Base-by-base conservation (phyloP, 257 asterid species). In the Nicotiana noctiflora region DNA sequence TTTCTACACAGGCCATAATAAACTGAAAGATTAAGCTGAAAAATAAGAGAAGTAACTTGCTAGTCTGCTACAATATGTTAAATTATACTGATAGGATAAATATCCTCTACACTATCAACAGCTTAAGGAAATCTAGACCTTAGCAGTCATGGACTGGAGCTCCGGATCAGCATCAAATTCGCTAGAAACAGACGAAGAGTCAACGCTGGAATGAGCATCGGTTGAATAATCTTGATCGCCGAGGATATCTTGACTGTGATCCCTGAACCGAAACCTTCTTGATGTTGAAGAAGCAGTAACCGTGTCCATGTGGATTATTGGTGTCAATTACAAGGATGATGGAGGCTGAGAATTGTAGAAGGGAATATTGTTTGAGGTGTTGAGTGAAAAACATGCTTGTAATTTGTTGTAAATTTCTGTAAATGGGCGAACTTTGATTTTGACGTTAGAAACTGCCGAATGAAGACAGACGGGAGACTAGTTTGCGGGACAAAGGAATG, bases 251-350 rank as follows among this genome's bases (percentile, higher is more conserved):
- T 81, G 53, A 85, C 88, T 62, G 82, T 86, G 90, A 64, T 89
- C 92, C 87, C 95, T 89, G 88, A 89, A 88, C 11, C 92, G 87
- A 51, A 92, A 92, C 72, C 88, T 85, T 15, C 88, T 85, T 15
- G 93, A 46, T 12, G 85, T 83, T 64, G 89, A 67, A 77, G 68
- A 19, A 19, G 92, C 75, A 21, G 89, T 56, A 4, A 86, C 93
- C 90, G 89, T 89, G 8, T 67, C 72, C 56, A 83, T 66, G 67
- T 52, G 44, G 67, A 51, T 46, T 21, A 46, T 77, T 51, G 29
- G 49, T 32, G 49, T 40, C 49, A 40, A 40, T 32, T 32, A 32
- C 12, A 40, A 40, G 49, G 11, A 40, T 40, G 49, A 32, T 79
- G 29, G 81, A 23, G 23, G 46, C 68, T 13, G n/a, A 46, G 12